Conservation (phyloP, 129 eudicot genomes). For the Flaveria trinervia region DNA sequence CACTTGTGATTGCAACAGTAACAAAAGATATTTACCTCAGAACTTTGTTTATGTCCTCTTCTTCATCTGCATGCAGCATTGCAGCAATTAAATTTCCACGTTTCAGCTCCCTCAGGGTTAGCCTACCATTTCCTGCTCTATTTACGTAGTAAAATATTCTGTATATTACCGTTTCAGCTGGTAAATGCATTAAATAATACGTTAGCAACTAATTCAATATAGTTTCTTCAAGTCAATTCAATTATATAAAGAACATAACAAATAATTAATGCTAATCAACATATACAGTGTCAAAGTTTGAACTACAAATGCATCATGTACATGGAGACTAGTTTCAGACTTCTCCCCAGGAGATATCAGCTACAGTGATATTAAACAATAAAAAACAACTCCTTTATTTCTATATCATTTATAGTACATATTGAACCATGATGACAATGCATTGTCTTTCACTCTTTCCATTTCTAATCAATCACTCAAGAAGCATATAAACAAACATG, state of each 20-base stretch:
- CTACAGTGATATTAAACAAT: not conserved
- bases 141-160: conserved; percentile 89
- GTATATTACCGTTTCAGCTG: conserved; percentile 99
- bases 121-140: conserved; percentile 52
- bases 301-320: conserved; percentile 13
- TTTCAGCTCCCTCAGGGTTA: conserved; percentile 31
- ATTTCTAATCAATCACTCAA: not conserved
- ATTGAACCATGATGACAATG: not conserved
- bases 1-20: not conserved
- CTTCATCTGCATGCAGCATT: conserved; percentile 88
- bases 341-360: not conserved
- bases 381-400: not conserved
- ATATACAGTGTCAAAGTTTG: not conserved
- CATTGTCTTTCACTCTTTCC: not conserved
- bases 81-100: conserved; percentile 36
- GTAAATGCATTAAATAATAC: conserved; percentile 27
- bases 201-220: conserved; percentile 27
- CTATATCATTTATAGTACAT: not conserved
- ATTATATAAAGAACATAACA: not conserved
- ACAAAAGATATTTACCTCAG: conserved; percentile 46
- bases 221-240: not conserved
- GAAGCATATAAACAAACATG: not conserved
- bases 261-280: not conserved
- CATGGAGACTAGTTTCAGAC: not conserved
- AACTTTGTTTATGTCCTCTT: conserved; percentile 84